Base-by-base conservation (phyloP, 306 rosid species). In the Mimosa pudica region DNA sequence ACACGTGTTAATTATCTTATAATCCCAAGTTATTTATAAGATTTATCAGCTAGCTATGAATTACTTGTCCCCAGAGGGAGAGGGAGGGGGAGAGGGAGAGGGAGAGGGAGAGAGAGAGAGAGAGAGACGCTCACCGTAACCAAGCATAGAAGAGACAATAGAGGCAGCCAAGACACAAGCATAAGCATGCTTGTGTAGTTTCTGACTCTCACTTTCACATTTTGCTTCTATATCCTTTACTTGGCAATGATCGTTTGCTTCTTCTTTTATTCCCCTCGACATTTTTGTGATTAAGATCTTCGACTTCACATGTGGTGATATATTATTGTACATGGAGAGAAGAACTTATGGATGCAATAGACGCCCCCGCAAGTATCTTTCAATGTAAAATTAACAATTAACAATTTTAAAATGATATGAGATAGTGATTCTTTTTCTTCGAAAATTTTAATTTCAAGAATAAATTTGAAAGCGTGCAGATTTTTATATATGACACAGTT, bases 101-200 rank as follows among this genome's bases (percentile, higher is more conserved):
- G 1, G 30, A 24, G 30, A 24, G 30, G n/a, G 30, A 24, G 30
- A 24, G 30, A 24, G 30, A 24, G 30, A 24, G 30, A 24, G 30
- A 24, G 30, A 24, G 30, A 38, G 42, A 69, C 4, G n/a, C 61
- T 0, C 18, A 67, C 75, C 68, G 46, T 77, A 77, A 68, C 81
- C 81, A 72, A 85, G 82, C 33, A 85, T 87, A 63, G 84, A 52
- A 36, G 91, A 89, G 33, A 85, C 64, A 33, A 87, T 41, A 8
- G 93, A 83, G 64, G 85, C 93, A 33, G 86, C 76, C 2, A 84
- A 57, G 9, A 85, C 81, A 52, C 93, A 89, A 13, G 80, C 81
- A 60, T 89, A 89, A 10, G 78, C 83, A 89, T 65, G 57, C 72
- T 82, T 89, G 80, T 87, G 87, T 17, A 87, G 5, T 78, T 63